A percentile compares a stretch with the other conserved stretches of the same genome.
phyloP scores from a whole-genome alignment of 257 asterid genomes.

The Coffea eugenioides region DNA sequence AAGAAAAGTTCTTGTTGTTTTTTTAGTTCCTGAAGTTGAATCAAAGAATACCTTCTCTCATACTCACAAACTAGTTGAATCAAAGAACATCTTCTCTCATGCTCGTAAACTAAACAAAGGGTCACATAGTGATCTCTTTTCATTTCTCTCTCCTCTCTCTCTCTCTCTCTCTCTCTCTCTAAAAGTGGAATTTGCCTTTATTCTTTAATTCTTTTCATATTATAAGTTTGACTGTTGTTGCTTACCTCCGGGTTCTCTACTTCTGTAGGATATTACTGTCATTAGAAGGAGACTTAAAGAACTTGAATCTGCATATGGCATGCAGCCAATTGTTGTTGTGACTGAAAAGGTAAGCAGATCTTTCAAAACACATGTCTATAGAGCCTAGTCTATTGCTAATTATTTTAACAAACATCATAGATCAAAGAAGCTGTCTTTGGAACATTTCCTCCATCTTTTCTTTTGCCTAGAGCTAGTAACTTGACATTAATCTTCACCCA shows the following conservation, averaged over 20 bases:
- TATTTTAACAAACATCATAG: not conserved
- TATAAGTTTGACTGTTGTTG: not conserved
- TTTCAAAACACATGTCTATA: not conserved
- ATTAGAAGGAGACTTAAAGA: constrained; percentile 55
- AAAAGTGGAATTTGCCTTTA: no score
- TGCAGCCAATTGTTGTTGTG: constrained; percentile 57
- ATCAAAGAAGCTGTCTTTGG: not conserved
- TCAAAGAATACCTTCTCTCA: not conserved
- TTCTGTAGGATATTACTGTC: constrained; percentile 55
- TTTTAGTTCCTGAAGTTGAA: not conserved
- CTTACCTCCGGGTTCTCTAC: constrained; percentile 18
- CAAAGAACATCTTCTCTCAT: not conserved
- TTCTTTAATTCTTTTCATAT: not conserved
- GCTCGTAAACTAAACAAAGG: not conserved
- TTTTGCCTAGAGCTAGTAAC: not conserved
- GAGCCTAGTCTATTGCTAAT: not conserved
- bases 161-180: no score
- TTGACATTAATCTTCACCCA: not conserved
- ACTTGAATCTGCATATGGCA: constrained; percentile 51
- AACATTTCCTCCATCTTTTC: not conserved
- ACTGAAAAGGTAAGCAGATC: constrained; percentile 77
- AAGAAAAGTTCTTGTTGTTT: not conserved
- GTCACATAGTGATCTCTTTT: not conserved
- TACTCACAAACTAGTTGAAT: not conserved
- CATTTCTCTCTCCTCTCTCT: no score